phyloP scores from a whole-genome alignment of 2,329 filamentous ascomycete genomes.

The Passalora sequoiae region DNA sequence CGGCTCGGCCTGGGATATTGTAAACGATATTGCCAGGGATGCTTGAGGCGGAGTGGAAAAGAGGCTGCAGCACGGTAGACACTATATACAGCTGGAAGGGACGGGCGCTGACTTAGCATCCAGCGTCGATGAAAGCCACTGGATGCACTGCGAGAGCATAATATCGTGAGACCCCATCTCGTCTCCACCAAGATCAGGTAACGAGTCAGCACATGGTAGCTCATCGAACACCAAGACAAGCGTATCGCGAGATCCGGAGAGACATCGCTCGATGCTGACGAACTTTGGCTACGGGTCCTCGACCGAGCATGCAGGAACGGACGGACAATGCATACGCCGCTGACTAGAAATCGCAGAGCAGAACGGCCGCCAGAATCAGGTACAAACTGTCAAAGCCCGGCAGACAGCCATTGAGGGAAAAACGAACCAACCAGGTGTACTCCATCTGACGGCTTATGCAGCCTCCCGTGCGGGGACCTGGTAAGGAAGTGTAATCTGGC shows the following conservation, averaged over 20 bases:
- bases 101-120: background rate
- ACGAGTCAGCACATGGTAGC: slow-evolving; percentile 1
- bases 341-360: slow-evolving; percentile 11
- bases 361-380: slow-evolving; percentile 16
- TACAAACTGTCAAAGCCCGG: slow-evolving; percentile 10
- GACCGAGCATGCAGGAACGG: slow-evolving; percentile 2
- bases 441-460: slow-evolving; percentile 1
- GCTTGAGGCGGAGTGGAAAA: background rate
- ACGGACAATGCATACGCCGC: slow-evolving; percentile 11
- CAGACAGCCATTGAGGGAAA: background rate
- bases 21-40: background rate
- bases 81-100: background rate
- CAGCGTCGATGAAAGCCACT: background rate
- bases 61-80: background rate
- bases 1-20: background rate
- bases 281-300: background rate
- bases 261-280: background rate
- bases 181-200: slow-evolving; percentile 1
- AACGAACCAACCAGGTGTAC: slow-evolving; percentile 9
- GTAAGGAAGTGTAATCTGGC: background rate
- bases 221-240: background rate
- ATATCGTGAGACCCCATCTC: background rate
- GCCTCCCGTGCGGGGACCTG: slow-evolving; percentile 16
- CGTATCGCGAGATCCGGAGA: slow-evolving; percentile 1
- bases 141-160: background rate